These are phyloP conservation scores for Fusarium drepaniforme DNA, from an alignment of 2,329 filamentous ascomycete genomes.

Conservation along the genomic window DNA sequence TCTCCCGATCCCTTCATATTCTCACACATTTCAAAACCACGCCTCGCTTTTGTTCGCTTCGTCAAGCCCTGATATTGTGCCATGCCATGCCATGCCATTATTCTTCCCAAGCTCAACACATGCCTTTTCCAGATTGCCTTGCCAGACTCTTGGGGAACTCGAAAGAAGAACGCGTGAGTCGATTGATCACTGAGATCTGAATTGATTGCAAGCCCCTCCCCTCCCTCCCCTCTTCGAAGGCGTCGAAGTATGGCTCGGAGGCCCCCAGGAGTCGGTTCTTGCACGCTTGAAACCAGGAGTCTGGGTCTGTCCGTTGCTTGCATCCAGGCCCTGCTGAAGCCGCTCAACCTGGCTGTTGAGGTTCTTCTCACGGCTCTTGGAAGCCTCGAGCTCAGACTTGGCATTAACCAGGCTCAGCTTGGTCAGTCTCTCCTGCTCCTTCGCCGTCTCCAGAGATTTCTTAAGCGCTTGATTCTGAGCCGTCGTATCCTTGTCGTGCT, in stretches of 20 bases:
- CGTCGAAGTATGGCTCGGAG: neutral
- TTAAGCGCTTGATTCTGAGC: neutral
- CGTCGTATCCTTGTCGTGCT: neutral
- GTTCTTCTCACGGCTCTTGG: neutral
- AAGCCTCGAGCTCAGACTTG: neutral
- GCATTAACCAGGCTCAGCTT: neutral
- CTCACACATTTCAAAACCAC: neutral
- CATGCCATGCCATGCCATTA: neutral
- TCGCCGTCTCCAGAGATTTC: neutral
- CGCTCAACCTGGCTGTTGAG: neutral
- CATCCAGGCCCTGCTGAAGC: neutral
- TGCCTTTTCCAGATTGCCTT: neutral
- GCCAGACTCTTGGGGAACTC: neutral
- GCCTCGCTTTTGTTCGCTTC: neutral
- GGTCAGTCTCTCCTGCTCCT: slow-evolving; percentile 6
- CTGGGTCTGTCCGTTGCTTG: neutral
- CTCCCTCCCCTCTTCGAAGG: neutral
- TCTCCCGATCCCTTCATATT: neutral
- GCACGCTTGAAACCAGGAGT: neutral
- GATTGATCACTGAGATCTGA: neutral
- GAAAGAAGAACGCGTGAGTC: neutral
- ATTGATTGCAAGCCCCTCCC: neutral
- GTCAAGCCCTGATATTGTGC: neutral
- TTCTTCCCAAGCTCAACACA: neutral
- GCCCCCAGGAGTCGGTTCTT: neutral